Percentiles rank a stretch among this genome's conserved stretches.
Evolutionary conservation across 495 filamentous ascomycete genomes (phyloP).

Genomic region (Aspergillus kassunensis): DNA sequence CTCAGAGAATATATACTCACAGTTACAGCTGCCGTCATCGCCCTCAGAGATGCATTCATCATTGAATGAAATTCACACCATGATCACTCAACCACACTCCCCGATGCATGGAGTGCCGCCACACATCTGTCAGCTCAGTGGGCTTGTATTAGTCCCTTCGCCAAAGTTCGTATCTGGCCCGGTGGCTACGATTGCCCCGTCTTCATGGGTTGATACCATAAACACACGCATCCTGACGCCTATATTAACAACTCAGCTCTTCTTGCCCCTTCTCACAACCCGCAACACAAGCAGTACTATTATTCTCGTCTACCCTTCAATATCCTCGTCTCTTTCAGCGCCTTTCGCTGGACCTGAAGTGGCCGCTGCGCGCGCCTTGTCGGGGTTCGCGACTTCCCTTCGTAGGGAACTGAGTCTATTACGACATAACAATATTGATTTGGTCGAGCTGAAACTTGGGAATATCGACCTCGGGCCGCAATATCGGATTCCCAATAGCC

Average conservation of each 20-base stretch:
- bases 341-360: conserved; percentile 84
- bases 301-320: conserved; percentile 77
- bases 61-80: conserved; percentile 49
- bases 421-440: conserved; percentile 53
- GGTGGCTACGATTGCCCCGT: conserved; percentile 76
- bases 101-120: conserved; percentile 68
- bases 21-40: conserved; percentile 46
- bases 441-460: conserved; percentile 82
- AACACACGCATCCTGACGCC: conserved; percentile 92
- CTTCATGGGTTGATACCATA: conserved; percentile 79
- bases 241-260: conserved; percentile 78
- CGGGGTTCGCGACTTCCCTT: conserved; percentile 73
- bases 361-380: conserved; percentile 69
- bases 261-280: conserved; percentile 71
- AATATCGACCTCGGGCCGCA: conserved; percentile 65
- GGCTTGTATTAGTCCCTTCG: conserved; percentile 68
- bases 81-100: conserved; percentile 67
- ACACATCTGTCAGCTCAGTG: conserved; percentile 69
- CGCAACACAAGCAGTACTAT: conserved; percentile 54
- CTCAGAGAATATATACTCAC: conserved; percentile 18
- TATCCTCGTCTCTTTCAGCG: conserved; percentile 75
- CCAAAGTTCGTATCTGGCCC: conserved; percentile 63
- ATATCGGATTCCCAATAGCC: conserved; percentile 37
- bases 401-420: conserved; percentile 65
- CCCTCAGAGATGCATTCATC: conserved; percentile 50